Percentiles rank a stretch among this genome's conserved stretches.
These are phyloP conservation scores for Cyphellophora attinorum DNA, from an alignment of 2,329 filamentous ascomycete genomes.

Conservation along the genomic window DNA sequence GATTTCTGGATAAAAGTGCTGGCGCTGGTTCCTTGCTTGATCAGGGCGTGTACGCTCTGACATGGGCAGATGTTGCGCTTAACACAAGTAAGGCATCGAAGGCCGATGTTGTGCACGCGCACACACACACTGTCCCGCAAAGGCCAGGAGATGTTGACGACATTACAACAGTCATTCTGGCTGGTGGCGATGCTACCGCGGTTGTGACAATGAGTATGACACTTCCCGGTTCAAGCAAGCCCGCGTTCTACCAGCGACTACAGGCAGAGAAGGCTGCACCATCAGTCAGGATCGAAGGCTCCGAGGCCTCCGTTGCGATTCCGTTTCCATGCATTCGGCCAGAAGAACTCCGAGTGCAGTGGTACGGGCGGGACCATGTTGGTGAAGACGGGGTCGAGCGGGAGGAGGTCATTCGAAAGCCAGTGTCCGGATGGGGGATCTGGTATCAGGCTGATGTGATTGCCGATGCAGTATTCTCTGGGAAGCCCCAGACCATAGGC, in stretches of 20 bases:
- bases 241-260: conserved; percentile 19
- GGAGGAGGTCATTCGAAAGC: conserved; percentile 19
- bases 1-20: conserved; percentile 65
- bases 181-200: conserved; percentile 9
- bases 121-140: conserved; percentile 14
- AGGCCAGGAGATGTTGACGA: conserved; percentile 19
- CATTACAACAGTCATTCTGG: conserved; percentile 20
- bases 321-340: conserved; percentile 22
- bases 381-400: conserved; percentile 19
- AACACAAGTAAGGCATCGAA: conserved; percentile 38
- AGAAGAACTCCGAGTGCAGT: conserved; percentile 19
- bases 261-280: conserved; percentile 17
- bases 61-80: conserved; percentile 56
- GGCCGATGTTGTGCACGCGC: conserved; percentile 16
- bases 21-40: conserved; percentile 77
- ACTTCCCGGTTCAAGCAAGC: conserved; percentile 19
- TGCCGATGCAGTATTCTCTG: conserved; percentile 13
- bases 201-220: conserved; percentile 21
- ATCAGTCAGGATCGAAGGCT: conserved; percentile 19
- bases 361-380: conserved; percentile 19
- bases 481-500: conserved; percentile 12
- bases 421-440: conserved; percentile 21
- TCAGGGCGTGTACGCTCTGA: conserved; percentile 77
- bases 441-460: conserved; percentile 24
- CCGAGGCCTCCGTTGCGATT: conserved; percentile 20